Percentiles rank a stretch among this genome's conserved stretches.
Evolutionary conservation across 306 rosid genomes (phyloP).

Genomic region (Cyclanthera cordifolia): DNA sequence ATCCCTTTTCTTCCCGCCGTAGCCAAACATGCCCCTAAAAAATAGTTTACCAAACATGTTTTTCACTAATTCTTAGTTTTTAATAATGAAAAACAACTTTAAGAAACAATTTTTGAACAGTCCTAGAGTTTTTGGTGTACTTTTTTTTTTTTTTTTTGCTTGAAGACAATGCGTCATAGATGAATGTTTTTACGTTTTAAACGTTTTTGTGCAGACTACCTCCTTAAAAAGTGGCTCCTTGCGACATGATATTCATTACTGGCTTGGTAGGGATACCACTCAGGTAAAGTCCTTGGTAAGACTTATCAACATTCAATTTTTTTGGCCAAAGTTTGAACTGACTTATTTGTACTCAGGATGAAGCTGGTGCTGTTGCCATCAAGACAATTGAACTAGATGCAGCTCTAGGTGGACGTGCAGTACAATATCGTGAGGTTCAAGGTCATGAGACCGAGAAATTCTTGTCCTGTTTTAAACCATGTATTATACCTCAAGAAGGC

Average conservation of each 20-base stretch:
- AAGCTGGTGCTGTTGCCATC: constrained; percentile 91
- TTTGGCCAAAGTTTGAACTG: constrained; percentile 9
- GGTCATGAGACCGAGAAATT: constrained; percentile 92
- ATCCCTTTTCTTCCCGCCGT: no score
- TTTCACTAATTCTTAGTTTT: no score
- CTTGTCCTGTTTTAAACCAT: constrained; percentile 82
- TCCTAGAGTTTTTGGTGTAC: no score
- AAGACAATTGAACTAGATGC: constrained; percentile 96
- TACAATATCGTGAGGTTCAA: constrained; percentile 92
- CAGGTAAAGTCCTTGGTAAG: constrained; percentile 41
- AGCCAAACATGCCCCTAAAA: no score
- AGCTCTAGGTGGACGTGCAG: constrained; percentile 96
- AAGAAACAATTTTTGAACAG: no score
- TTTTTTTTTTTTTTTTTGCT: no score
- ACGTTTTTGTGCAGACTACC: constrained; percentile 42
- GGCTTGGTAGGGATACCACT: constrained; percentile 92
- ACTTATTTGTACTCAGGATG: constrained; percentile 52
- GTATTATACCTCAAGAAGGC: constrained; percentile 95
- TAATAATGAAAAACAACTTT: no score
- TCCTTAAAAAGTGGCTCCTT: constrained; percentile 74
- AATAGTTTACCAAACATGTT: no score
- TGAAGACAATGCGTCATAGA: no score
- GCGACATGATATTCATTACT: constrained; percentile 86
- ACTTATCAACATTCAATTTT: constrained; percentile 10
- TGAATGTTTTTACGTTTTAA: not conserved